Evolutionary conservation across 75 land plant species (phyloP), one percentile per base, ranked within the genome.

Genomic region (Selaginella tamariscina): DNA sequence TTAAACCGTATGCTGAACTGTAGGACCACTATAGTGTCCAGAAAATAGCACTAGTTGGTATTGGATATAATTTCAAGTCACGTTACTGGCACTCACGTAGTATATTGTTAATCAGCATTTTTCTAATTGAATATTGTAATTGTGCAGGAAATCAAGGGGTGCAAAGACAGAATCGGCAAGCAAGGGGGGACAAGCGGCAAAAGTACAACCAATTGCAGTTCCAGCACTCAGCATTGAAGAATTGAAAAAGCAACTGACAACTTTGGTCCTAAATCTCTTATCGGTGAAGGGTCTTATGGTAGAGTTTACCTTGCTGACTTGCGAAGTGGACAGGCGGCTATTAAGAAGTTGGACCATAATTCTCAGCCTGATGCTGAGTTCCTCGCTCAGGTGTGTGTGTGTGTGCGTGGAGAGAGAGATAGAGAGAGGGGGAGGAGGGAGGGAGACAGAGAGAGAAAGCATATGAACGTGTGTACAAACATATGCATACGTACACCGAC

Each of bases 211-310:
- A 28, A 77, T 80, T 70, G 77, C 68, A 72, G 86, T 83, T 54
- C 88, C 96, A 27, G 56, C 75, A 9, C 70, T 88, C 39, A 59
- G 84, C 30, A 60, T 83, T 0, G 92, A 85, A 32, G 96, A 88
- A 32, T 59, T 90, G 21, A 90, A 73, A 68, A 88, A 30, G 67
- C 81, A 24, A 90, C 96, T 23, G 83, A 88, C 22, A 88, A 85
- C 68, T 90, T 90, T 72, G 84, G 84, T 11, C 68, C 85, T 31
- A 82, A 78, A 28, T 26, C 86, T 33, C 60, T 90, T 73, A 88
- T 90, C 70, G 96, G 96, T 59, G 96, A 90, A 63, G 96, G 96
- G 27, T 90, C 96, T 9, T 90, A 88, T 79, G 96, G 87, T 15
- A 77, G 92, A 66, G 96, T 90, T 18, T 90, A 87, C 29, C 73